phyloP scores from a whole-genome alignment of 345 rosid genomes.

The Rhodomyrtus tomentosa region DNA sequence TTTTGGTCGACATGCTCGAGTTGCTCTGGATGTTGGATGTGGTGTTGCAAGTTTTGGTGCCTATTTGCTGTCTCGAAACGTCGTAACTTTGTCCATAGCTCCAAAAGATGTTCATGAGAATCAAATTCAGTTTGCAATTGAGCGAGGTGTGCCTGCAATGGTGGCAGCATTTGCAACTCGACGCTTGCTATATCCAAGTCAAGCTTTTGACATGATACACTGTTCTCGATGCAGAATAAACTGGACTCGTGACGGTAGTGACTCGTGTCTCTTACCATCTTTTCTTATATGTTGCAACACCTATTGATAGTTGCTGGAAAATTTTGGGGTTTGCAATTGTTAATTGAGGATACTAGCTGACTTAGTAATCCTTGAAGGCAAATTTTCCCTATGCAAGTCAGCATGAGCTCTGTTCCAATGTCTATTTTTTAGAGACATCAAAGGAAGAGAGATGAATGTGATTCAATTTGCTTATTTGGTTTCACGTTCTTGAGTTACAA shows the following conservation, averaged over 20 bases:
- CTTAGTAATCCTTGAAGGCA: background rate
- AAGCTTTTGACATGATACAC: slow-evolving; percentile 93
- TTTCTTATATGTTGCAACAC: background rate
- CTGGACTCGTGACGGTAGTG: slow-evolving; percentile 96
- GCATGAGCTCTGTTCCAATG: background rate
- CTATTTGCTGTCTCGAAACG: slow-evolving; percentile 68
- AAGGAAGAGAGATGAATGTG: background rate
- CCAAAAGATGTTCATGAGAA: slow-evolving; percentile 99
- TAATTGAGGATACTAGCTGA: background rate
- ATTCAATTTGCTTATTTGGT: background rate
- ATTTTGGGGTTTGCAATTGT: background rate
- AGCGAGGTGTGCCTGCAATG: slow-evolving; percentile 99
- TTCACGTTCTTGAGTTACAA: background rate
- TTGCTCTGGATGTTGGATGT: slow-evolving; percentile 85
- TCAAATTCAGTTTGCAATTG: slow-evolving; percentile 98
- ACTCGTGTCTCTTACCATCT: background rate
- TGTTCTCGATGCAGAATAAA: slow-evolving; percentile 98
- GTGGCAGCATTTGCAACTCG: slow-evolving; percentile 86
- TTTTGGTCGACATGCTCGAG: slow-evolving; percentile 67
- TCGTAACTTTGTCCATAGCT: slow-evolving; percentile 77
- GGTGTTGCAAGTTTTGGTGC: slow-evolving; percentile 99
- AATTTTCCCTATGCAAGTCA: background rate
- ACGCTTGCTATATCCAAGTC: slow-evolving; percentile 76
- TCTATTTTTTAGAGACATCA: background rate
- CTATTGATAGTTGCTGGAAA: background rate